Conservation (phyloP, 352 stramenopile species). For the Blastocystis sp. region DNA sequence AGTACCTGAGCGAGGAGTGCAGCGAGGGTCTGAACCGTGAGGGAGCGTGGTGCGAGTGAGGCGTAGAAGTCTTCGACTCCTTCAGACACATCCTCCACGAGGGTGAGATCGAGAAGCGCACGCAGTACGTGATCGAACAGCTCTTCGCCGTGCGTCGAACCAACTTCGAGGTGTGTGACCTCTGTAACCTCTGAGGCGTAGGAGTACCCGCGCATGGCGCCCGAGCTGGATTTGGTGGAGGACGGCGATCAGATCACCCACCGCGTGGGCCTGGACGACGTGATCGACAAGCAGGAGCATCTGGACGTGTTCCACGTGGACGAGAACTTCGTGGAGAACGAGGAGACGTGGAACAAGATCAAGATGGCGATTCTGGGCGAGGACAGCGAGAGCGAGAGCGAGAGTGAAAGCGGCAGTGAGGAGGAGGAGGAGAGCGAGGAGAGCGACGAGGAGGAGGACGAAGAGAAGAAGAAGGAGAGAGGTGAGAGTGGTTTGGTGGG, state of each 20-base stretch:
- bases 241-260: conserved; percentile 97
- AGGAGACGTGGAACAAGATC: conserved; percentile 92
- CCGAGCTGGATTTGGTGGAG: conserved; percentile 96
- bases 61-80: conserved; percentile 90
- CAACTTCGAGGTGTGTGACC: conserved; percentile 84
- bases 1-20: conserved; percentile 84
- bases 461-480: conserved; percentile 34
- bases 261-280: conserved; percentile 92
- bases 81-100: conserved; percentile 96
- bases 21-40: conserved; percentile 77
- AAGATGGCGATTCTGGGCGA: conserved; percentile 92
- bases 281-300: conserved; percentile 91
- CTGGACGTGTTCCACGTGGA: conserved; percentile 94
- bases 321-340: conserved; percentile 91
- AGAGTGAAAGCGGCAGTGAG: conserved; percentile 79
- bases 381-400: conserved; percentile 81
- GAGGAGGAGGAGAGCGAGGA: conserved; percentile 78
- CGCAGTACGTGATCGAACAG: conserved; percentile 97
- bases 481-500: background rate
- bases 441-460: conserved; percentile 76
- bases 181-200: background rate
- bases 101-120: conserved; percentile 91
- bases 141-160: conserved; percentile 93
- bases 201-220: conserved; percentile 87
- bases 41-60: background rate